Conservation (phyloP, 208 protist species). For the Trypanosoma melophagium region DNA sequence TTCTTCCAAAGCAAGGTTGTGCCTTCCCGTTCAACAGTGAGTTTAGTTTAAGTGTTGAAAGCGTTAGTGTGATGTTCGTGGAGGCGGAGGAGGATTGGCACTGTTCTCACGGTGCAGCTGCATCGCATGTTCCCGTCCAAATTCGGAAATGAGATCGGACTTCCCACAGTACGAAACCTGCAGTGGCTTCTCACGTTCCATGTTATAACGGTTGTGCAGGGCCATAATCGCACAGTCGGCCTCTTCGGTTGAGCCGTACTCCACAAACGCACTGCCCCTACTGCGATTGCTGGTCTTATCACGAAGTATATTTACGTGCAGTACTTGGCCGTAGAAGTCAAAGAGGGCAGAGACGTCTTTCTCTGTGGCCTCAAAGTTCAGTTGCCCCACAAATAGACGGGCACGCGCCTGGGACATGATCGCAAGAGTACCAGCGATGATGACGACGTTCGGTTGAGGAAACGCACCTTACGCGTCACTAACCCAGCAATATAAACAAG, state of each 20-base stretch:
- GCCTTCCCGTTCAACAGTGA: too few relatives aligned
- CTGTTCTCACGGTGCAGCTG: conserved; percentile 58
- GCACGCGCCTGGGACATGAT: conserved; percentile 18
- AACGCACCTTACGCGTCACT: background rate
- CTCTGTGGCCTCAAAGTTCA: conserved; percentile 73
- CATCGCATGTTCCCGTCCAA: conserved; percentile 61
- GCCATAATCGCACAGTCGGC: conserved; percentile 73
- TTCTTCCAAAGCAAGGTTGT: too few relatives aligned
- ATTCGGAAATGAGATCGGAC: conserved; percentile 58
- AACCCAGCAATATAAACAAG: too few relatives aligned
- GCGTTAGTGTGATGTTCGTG: background rate
- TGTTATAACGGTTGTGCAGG: conserved; percentile 65
- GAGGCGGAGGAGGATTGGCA: conserved; percentile 56
- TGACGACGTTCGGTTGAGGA: background rate
- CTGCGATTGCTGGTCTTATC: conserved; percentile 55
- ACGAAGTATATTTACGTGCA: conserved; percentile 71
- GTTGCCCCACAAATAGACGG: conserved; percentile 70
- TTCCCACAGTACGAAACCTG: conserved; percentile 76
- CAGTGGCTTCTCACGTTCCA: conserved; percentile 75
- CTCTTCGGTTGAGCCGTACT: conserved; percentile 62
- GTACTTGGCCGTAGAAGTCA: conserved; percentile 69
- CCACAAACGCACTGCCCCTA: conserved; percentile 60
- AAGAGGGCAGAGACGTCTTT: conserved; percentile 65
- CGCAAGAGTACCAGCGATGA: background rate
- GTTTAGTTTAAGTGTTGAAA: too few relatives aligned